Evolutionary conservation across 495 filamentous ascomycete genomes (phyloP), one percentile per base, ranked within the genome.

Genomic region (Tuber umbilicatum): DNA sequence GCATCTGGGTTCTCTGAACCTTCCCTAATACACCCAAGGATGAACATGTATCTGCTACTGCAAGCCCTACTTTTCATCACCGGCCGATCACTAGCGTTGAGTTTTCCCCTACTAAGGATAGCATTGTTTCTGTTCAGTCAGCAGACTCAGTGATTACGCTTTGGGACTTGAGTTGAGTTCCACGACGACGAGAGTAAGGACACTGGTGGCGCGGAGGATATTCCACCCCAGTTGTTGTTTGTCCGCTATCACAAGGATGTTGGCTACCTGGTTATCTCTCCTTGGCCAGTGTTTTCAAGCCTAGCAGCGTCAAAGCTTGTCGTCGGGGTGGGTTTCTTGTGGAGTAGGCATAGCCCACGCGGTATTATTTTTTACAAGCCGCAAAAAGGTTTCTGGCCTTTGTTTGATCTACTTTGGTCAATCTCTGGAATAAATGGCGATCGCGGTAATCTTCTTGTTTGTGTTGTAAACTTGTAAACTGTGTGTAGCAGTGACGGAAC

Each of bases 141-240:
- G 41, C 41, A 42, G 41, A 42, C 41, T 42, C 12, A 14, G 10
- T 14, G 9, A 42, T 42, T 42, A 42, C 12, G 41, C 9, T 6
- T 42, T 42, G 9, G 41, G 41, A 12, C 12, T 42, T 1, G 7
- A 39, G 95, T 98, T 50, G 95, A 99, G 85, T 78, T 98, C 73
- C 94, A 99, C 79, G 95, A 97, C 80, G 95, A 98, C 85, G 94
- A 97, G 87, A 92, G 90, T 81, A 92, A 88, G 84, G 92, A 94
- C 75, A 93, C 93, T 5, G 94, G 90, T 6, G 94, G 91, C 37
- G 89, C 94, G 68, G 88, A 90, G 72, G 94, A 94, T 75, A 93
- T 99, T 77, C 95, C 95, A 73, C 93, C 94, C 47, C 94, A 98
- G 82, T 83, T 99, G 79, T 85, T 99, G 76, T 99, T 99, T 85